These are phyloP conservation scores for Penicillium aurantiogriseum DNA, from an alignment of 2,329 filamentous ascomycete species.

Conservation along the genomic window DNA sequence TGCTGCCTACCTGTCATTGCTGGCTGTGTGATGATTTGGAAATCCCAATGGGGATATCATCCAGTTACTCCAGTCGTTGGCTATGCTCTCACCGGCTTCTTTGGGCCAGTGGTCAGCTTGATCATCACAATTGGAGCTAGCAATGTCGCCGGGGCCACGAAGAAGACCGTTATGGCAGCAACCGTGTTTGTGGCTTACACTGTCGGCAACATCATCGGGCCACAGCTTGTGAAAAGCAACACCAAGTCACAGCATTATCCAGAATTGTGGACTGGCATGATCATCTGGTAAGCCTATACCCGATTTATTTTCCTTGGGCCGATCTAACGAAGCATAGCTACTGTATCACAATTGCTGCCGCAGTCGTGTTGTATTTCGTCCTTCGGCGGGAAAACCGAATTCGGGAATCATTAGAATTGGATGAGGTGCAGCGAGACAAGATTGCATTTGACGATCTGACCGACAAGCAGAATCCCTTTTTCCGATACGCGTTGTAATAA, in stretches of 20 bases:
- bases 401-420: conserved; percentile 49
- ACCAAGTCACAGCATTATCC: conserved; percentile 68
- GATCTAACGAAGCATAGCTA: conserved; percentile 50
- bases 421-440: conserved; percentile 63
- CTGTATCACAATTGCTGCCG: conserved; percentile 63
- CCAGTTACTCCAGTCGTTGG: conserved; percentile 66
- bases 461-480: conserved; percentile 67
- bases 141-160: conserved; percentile 73
- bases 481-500: conserved; percentile 56
- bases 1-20: conserved; percentile 73
- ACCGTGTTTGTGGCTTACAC: conserved; percentile 74
- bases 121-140: conserved; percentile 59
- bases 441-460: conserved; percentile 67
- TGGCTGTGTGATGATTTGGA: conserved; percentile 74
- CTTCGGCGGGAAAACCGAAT: conserved; percentile 59
- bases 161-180: conserved; percentile 74
- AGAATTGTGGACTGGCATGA: conserved; percentile 67
- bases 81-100: conserved; percentile 71
- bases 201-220: conserved; percentile 73
- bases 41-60: conserved; percentile 60
- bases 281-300: conserved; percentile 52
- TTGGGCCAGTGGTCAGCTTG: conserved; percentile 67
- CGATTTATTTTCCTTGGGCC: not conserved
- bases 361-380: conserved; percentile 57
- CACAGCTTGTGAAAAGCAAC: conserved; percentile 67